Conservation (phyloP, 768 basidiomycete genomes). For the Termitomyces sp. region DNA sequence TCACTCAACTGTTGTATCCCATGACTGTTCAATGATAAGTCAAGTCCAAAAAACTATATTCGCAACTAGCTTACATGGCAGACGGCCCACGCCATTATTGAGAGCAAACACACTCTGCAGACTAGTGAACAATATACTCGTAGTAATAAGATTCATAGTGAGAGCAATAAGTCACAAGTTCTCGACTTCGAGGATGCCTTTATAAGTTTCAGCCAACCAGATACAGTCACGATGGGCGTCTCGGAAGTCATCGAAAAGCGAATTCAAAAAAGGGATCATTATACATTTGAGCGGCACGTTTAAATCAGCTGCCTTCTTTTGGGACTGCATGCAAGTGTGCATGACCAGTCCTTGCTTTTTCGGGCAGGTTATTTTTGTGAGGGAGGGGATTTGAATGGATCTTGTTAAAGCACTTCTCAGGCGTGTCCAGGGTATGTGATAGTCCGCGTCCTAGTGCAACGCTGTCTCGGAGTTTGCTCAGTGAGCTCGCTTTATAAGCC, state of each 20-base stretch:
- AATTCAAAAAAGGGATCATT: background rate
- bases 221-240: background rate
- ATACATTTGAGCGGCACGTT: background rate
- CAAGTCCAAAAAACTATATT: background rate
- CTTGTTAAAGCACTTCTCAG: background rate
- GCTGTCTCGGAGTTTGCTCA: background rate
- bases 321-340: background rate
- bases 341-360: background rate
- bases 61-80: conserved; percentile 30
- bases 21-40: conserved; percentile 35
- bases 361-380: background rate
- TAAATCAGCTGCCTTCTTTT: background rate
- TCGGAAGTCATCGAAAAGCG: background rate
- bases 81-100: conserved; percentile 33
- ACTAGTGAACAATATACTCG: background rate
- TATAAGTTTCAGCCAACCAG: background rate
- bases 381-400: background rate
- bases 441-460: background rate
- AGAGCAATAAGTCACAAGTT: background rate
- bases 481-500: background rate
- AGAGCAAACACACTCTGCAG: conserved; percentile 5
- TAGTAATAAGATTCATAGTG: conserved; percentile 1
- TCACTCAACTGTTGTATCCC: conserved; percentile 59
- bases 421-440: background rate
- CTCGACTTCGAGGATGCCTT: background rate